Percentiles rank a stretch among this genome's conserved stretches.
Conservation (phyloP, 2,329 filamentous ascomycete genomes). For the Ampelomyces quisqualis region DNA sequence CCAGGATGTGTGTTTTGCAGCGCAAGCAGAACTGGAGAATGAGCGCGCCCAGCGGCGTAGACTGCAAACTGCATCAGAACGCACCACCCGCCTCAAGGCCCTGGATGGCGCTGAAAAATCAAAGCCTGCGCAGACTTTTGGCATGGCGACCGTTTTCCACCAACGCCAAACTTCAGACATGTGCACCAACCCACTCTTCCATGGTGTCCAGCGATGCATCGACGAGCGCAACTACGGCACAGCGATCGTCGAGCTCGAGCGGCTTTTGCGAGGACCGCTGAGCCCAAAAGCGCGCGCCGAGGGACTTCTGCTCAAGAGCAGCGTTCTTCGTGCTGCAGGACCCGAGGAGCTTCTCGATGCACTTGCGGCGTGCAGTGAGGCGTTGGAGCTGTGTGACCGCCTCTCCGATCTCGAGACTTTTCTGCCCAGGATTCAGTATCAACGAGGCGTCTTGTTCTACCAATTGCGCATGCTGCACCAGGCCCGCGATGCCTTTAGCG, state of each 20-base stretch:
- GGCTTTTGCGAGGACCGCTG: constrained; percentile 28
- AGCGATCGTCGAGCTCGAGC: constrained; percentile 27
- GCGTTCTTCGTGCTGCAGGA: constrained; percentile 22
- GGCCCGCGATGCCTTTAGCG: constrained; percentile 23
- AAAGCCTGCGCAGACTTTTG: constrained; percentile 4
- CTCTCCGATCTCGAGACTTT: constrained; percentile 21
- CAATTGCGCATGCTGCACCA: constrained; percentile 26
- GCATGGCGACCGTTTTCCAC: constrained; percentile 15
- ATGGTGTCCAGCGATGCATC: constrained; percentile 19
- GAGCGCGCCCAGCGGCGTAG: constrained; percentile 23
- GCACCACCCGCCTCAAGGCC: neutral
- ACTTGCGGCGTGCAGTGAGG: constrained; percentile 36
- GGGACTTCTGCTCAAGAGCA: constrained; percentile 35
- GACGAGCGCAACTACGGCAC: constrained; percentile 24
- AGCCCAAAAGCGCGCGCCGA: constrained; percentile 28
- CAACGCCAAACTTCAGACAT: constrained; percentile 1
- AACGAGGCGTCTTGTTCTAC: constrained; percentile 27
- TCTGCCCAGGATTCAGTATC: constrained; percentile 29
- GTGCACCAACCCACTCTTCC: constrained; percentile 19
- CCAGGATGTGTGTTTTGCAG: constrained; percentile 32
- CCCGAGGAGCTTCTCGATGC: constrained; percentile 31
- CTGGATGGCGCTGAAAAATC: constrained; percentile 9
- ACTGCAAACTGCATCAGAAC: constrained; percentile 5
- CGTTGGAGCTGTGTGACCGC: constrained; percentile 30
- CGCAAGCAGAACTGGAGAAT: constrained; percentile 38